phyloP scores from a whole-genome alignment of 2,329 filamentous ascomycete species.

The Xylaria sp. region DNA sequence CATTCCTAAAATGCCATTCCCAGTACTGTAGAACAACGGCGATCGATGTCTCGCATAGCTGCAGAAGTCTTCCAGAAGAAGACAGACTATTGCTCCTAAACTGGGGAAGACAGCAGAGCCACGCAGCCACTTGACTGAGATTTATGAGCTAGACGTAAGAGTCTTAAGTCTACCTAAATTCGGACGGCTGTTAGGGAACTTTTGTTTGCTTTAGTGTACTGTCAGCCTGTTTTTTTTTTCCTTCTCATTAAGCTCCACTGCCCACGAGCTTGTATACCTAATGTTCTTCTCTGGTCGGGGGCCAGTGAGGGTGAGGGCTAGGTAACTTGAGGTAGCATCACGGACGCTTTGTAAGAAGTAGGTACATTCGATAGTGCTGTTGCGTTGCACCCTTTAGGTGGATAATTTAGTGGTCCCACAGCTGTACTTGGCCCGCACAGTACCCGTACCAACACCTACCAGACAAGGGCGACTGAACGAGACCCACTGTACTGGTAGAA shows the following conservation, averaged over 20 bases:
- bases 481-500: not conserved
- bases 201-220: not conserved
- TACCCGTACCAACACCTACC: not conserved
- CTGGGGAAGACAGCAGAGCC: conserved; percentile 19
- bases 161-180: no score
- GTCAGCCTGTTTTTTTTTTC: not conserved
- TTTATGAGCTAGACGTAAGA: not conserved
- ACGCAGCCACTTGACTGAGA: conserved; percentile 24
- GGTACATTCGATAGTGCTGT: no score
- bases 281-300: not conserved
- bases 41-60: conserved; percentile 30
- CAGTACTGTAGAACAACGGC: conserved; percentile 4
- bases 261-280: not conserved
- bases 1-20: not conserved
- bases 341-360: not conserved
- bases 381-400: no score
- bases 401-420: not conserved
- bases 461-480: not conserved
- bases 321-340: not conserved
- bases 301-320: conserved; percentile 2
- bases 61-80: conserved; percentile 17
- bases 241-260: not conserved
- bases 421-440: conserved; percentile 3
- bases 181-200: not conserved
- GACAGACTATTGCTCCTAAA: conserved; percentile 10